These are phyloP conservation scores for Agroathelia rolfsii DNA, from an alignment of 1,284 basidiomycete species.

Conservation along the genomic window DNA sequence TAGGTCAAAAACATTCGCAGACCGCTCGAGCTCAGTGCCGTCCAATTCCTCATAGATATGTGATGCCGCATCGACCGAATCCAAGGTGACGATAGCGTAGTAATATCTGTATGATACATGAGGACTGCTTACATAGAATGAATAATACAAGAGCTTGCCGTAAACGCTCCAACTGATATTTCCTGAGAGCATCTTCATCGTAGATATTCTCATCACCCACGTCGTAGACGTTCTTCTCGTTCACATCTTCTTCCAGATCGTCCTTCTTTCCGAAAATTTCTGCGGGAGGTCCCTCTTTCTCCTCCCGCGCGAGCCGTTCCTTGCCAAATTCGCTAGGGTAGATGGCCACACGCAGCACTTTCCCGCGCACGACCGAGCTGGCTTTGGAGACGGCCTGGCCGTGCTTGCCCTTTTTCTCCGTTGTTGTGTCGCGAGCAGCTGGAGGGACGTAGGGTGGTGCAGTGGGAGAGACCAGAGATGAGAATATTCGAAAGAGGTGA, in stretches of 20 bases:
- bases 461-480: conserved; percentile 71
- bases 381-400: conserved; percentile 16
- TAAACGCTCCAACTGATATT: conserved; percentile 90
- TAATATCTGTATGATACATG: conserved; percentile 63
- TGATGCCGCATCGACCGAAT: conserved; percentile 67
- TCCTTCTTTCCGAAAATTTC: conserved; percentile 68
- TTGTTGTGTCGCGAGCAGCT: conserved; percentile 12
- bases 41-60: conserved; percentile 85
- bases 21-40: conserved; percentile 93
- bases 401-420: conserved; percentile 10
- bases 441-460: conserved; percentile 27
- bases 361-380: conserved; percentile 38
- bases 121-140: conserved; percentile 5
- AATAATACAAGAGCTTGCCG: conserved; percentile 44
- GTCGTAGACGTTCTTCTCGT: conserved; percentile 61
- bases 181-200: conserved; percentile 82
- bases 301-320: conserved; percentile 79
- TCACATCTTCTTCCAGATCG: conserved; percentile 41
- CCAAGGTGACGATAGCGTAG: conserved; percentile 92
- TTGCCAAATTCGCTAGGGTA: conserved; percentile 95
- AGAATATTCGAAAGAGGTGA: conserved; percentile 90
- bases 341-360: conserved; percentile 67
- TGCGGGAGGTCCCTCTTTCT: conserved; percentile 81
- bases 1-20: conserved; percentile 93
- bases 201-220: conserved; percentile 62